Percentiles rank a stretch among this genome's conserved stretches.
Evolutionary conservation across 495 filamentous ascomycete species (phyloP).

Genomic region (Daldinia vernicosa): DNA sequence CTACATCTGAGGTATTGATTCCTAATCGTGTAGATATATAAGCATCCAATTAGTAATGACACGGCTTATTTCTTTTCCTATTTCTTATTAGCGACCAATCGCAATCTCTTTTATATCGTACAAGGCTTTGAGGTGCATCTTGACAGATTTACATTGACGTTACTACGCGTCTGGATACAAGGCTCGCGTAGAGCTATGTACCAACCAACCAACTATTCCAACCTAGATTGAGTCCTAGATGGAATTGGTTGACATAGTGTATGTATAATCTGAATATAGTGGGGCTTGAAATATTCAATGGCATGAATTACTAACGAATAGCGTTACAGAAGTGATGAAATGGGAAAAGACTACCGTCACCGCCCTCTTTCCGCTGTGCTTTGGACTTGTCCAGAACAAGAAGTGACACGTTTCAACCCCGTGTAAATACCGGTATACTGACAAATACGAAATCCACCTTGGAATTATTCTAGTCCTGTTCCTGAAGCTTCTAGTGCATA

Average conservation of each 20-base stretch:
- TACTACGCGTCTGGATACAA: background rate
- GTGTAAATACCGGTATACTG: background rate
- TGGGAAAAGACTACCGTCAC: background rate
- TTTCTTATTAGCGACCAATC: background rate
- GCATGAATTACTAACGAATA: background rate
- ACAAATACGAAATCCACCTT: slow-evolving; percentile 17
- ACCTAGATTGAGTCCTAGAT: no score
- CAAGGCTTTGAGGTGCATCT: background rate
- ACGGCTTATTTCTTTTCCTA: background rate
- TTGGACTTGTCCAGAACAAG: background rate
- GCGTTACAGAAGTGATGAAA: background rate
- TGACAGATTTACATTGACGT: background rate
- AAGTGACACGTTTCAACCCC: background rate
- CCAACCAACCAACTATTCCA: background rate
- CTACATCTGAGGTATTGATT: background rate
- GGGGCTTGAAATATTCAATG: background rate
- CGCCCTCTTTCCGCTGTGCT: background rate
- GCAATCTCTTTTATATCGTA: background rate
- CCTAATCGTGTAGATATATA: background rate
- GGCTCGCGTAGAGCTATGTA: background rate
- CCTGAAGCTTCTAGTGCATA: slow-evolving; percentile 9
- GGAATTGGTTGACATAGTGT: background rate
- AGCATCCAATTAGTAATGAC: background rate
- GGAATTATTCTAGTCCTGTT: background rate
- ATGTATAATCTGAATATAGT: background rate